A percentile compares a stretch with the other conserved stretches of the same genome.
Conservation (phyloP, 768 basidiomycete genomes). For the Calocybe gangraenosa region DNA sequence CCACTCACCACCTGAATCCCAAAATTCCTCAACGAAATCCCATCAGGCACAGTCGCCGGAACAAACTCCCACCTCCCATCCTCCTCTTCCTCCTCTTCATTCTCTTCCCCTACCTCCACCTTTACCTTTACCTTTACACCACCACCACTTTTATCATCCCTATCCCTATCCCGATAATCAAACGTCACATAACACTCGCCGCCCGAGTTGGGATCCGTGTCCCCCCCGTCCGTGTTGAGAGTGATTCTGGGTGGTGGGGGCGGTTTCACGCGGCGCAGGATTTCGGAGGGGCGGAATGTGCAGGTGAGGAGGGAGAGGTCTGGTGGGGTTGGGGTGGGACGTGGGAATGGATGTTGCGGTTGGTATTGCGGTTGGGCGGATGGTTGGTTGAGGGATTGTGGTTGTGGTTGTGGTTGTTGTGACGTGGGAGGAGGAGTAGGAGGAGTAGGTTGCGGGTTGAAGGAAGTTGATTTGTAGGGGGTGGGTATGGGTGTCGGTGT, state of each 20-base stretch:
- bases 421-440: conserved; percentile 3
- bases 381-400: not conserved
- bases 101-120: not conserved
- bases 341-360: not conserved
- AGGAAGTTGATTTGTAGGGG: too few relatives aligned
- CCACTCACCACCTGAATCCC: conserved; percentile 80
- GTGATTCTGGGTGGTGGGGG: not conserved
- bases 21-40: conserved; percentile 83
- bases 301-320: conserved; percentile 33
- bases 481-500: not conserved
- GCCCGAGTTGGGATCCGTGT: too few relatives aligned
- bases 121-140: not conserved
- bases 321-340: not conserved
- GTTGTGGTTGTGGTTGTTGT: not conserved
- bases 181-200: too few relatives aligned
- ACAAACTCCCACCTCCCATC: conserved; percentile 60
- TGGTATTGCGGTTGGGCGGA: not conserved
- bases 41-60: conserved; percentile 70
- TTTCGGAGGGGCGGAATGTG: conserved; percentile 36
- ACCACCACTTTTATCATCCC: too few relatives aligned
- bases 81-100: conserved; percentile 7
- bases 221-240: conserved; percentile 2
- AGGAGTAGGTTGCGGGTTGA: too few relatives aligned
- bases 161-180: too few relatives aligned
- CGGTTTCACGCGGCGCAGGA: conserved; percentile 25